Conservation (phyloP, 352 stramenopile species). For the Pythium chondricola region DNA sequence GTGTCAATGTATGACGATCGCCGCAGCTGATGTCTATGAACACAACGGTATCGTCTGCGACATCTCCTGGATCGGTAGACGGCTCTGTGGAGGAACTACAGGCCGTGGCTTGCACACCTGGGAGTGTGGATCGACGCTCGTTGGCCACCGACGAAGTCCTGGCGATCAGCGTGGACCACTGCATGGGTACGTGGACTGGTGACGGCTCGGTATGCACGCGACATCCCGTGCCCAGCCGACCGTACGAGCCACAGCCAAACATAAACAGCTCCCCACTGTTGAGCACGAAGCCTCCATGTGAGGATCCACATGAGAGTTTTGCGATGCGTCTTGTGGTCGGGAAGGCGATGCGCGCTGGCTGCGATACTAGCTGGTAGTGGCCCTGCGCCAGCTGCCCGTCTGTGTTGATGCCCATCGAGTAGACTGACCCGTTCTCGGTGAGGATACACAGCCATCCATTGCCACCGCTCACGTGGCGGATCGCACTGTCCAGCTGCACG, state of each 20-base stretch:
- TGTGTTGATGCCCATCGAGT: constrained; percentile 45
- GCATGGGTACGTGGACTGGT: constrained; percentile 31
- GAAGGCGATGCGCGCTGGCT: constrained; percentile 26
- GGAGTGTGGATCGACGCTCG: constrained; percentile 7
- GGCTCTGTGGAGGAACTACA: background rate
- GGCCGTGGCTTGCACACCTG: background rate
- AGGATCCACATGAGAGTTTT: constrained; percentile 41
- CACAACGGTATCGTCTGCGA: constrained; percentile 28
- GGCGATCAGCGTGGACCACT: constrained; percentile 27
- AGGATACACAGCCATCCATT: constrained; percentile 47
- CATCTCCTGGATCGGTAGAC: background rate
- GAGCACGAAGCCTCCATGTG: constrained; percentile 55
- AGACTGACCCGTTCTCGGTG: constrained; percentile 36
- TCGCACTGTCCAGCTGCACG: constrained; percentile 32
- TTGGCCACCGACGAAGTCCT: constrained; percentile 1
- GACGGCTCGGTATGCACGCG: constrained; percentile 13
- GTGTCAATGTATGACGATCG: constrained; percentile 54
- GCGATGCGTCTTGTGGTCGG: constrained; percentile 27
- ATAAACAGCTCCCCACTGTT: constrained; percentile 54
- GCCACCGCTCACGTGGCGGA: constrained; percentile 40
- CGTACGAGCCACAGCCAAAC: constrained; percentile 62
- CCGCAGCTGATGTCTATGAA: constrained; percentile 65
- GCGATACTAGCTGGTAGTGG: constrained; percentile 17
- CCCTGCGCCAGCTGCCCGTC: constrained; percentile 60
- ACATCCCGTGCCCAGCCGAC: constrained; percentile 39